Evolutionary conservation across 352 stramenopile species (phyloP).

Genomic region (Pythium pyrilobum): DNA sequence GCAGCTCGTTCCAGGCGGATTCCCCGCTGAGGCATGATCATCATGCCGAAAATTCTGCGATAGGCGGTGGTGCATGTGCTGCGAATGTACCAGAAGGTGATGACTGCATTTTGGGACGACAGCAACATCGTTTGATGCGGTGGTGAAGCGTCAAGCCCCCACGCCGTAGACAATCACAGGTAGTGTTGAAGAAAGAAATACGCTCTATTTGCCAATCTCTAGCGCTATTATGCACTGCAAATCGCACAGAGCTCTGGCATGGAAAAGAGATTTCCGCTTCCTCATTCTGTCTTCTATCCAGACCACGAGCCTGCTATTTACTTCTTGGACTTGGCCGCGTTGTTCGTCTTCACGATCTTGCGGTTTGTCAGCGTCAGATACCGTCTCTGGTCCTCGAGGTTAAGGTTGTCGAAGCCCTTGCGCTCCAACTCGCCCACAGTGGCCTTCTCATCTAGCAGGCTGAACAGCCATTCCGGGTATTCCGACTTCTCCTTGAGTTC

Average conservation of each 20-base stretch:
- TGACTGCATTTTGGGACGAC: too few species aligned
- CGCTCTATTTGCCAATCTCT: too few species aligned
- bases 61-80: not conserved
- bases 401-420: slow-evolving; percentile 72
- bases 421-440: slow-evolving; percentile 78
- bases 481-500: slow-evolving; percentile 75
- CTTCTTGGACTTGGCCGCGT: slow-evolving; percentile 84
- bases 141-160: too few species aligned
- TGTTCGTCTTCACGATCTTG: slow-evolving; percentile 63
- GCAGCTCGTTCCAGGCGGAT: slow-evolving; percentile 77
- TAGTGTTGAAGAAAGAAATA: too few species aligned
- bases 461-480: slow-evolving; percentile 84
- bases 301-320: slow-evolving; percentile 27
- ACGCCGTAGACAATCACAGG: too few species aligned
- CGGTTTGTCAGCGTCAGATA: slow-evolving; percentile 74
- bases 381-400: slow-evolving; percentile 72
- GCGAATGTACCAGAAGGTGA: not conserved
- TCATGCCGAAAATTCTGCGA: not conserved
- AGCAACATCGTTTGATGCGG: too few species aligned
- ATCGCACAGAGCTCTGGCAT: too few species aligned
- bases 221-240: not conserved
- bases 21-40: slow-evolving; percentile 29
- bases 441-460: slow-evolving; percentile 62
- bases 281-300: slow-evolving; percentile 7
- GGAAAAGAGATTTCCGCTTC: not conserved